Evolutionary conservation across 495 filamentous ascomycete species (phyloP).

Genomic region (Hypoxylon lienhwacheense): DNA sequence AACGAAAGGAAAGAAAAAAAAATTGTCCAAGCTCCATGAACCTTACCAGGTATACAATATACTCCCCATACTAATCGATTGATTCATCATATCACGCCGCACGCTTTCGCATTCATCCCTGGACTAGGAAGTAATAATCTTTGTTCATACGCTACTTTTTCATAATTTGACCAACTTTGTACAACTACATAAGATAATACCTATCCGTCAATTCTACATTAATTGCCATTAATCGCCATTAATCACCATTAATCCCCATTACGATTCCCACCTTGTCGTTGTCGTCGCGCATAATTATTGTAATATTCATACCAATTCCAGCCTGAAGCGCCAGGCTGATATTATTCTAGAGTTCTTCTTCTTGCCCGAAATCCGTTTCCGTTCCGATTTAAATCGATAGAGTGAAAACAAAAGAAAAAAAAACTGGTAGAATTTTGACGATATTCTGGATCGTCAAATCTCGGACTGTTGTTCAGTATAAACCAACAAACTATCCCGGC

Average conservation of each 20-base stretch:
- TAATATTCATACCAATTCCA: constrained; percentile 2
- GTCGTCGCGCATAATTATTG: constrained; percentile 11
- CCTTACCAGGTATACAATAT: no score
- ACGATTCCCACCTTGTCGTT: no score
- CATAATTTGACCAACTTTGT: constrained; percentile 26
- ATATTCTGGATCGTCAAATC: no score
- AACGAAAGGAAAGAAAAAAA: constrained; percentile 3
- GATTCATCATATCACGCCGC: constrained; percentile 31
- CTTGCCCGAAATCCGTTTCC: no score
- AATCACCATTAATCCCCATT: no score
- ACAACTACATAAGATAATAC: constrained; percentile 16
- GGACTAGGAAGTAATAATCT: constrained; percentile 16
- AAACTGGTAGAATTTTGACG: no score
- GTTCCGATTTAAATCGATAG: no score
- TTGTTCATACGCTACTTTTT: no score
- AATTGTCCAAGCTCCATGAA: constrained; percentile 21
- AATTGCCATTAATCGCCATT: no score
- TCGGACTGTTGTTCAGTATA: no score
- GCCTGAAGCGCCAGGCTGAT: neutral
- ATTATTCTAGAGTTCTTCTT: neutral
- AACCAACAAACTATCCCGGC: neutral
- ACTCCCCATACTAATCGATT: constrained; percentile 15
- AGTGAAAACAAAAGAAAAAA: no score
- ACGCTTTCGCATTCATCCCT: constrained; percentile 36
- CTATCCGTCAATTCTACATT: constrained; percentile 19